phyloP scores from a whole-genome alignment of 176 grass and related monocot species.

The Pontederia crassipes region DNA sequence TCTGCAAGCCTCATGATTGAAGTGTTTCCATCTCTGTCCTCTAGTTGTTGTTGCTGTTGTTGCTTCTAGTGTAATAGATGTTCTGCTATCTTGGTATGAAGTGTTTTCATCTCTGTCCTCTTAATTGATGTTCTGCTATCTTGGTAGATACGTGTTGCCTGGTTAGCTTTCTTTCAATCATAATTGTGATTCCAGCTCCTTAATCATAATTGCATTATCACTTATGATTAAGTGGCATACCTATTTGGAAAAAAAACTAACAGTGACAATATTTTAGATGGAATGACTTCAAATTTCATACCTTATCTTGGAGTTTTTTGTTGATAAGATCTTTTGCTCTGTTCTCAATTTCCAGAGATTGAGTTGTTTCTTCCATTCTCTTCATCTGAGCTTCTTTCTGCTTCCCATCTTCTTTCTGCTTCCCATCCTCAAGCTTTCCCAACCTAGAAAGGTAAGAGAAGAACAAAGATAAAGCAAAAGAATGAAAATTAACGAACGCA shows the following conservation, averaged over 20 bases:
- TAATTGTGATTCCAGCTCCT: conserved; percentile 84
- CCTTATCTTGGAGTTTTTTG: conserved; percentile 80
- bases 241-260: no score
- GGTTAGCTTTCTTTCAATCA: conserved; percentile 75
- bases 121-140: conserved; percentile 67
- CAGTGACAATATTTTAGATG: no score
- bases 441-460: conserved; percentile 29
- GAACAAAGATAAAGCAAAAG: no score
- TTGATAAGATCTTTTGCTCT: conserved; percentile 70
- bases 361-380: conserved; percentile 69
- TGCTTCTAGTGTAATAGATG: conserved; percentile 17
- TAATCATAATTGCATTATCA: conserved; percentile 24
- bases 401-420: conserved; percentile 75
- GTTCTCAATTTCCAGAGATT: conserved; percentile 68
- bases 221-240: no score
- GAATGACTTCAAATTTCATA: conserved; percentile 7
- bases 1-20: background rate
- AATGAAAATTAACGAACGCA: no score
- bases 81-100: no score
- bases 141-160: conserved; percentile 81
- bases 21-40: conserved; percentile 1
- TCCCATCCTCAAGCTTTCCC: no score
- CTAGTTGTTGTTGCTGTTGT: conserved; percentile 27
- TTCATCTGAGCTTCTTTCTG: conserved; percentile 76
- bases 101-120: conserved; percentile 1